Base-by-base conservation (phyloP, 1,284 basidiomycete species). In the Phylloporus sp. region DNA sequence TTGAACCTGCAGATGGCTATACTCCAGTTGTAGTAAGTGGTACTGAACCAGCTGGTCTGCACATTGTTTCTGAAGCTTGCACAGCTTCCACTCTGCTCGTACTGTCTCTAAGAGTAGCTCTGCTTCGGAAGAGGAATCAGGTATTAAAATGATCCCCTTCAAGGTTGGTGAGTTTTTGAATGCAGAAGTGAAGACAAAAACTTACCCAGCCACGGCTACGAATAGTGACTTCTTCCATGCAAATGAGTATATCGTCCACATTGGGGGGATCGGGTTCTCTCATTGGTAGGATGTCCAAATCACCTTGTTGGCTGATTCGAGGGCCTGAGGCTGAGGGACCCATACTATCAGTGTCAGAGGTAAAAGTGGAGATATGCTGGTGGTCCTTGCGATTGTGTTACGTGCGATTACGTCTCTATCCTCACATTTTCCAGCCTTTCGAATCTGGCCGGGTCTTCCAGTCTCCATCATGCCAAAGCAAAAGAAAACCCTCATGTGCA, bases 1-100 rank as follows among this genome's bases (percentile, higher is more conserved):
- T 56, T 60, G 7, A 20, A 65, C 62, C 29, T 67, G 66, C 57
- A 67, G 10, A n/a, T n/a, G n/a, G 41, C 57, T 64, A 32, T 45
- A 64, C 41, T 67, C 29, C 58, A 67, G 25, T 47, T 25, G 27
- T 15, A 67, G 17, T 17, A 39, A 5, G 25, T 64, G 56, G 41
- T 8, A 67, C 7, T 55, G 62, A 27, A 67, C 62, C 5, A 60
- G 57, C 12, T 63, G 65, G 17, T 66, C 62, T 4, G 32, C 65
- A 43, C 19, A n/a, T 10, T 64, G 27, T 53, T 66, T 66, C 39
- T 55, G 47, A n/a, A 66, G 25, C 62, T 45, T 60, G 41, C n/a
- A 10, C 7, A 60, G 35, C 52, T 63, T 67, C 32, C 66, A 66
- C n/a, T 66, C 39, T 2, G 62, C 62, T 49, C 35, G n/a, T 15